Base-by-base conservation (phyloP, 2,329 filamentous ascomycete species). In the Penicillium decumbens region DNA sequence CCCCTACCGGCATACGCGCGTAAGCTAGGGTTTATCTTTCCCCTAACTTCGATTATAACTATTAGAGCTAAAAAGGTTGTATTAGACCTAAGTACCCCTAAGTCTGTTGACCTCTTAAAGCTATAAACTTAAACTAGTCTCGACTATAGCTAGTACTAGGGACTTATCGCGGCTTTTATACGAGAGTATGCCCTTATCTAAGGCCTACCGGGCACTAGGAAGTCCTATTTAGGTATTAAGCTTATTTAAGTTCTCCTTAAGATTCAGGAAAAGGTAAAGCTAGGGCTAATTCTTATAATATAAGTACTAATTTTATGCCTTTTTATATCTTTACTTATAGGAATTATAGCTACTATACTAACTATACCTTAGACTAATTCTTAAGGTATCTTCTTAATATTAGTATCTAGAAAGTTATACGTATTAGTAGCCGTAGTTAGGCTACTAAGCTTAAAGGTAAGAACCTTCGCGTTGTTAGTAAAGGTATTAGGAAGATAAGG, bases 331-430 rank as follows among this genome's bases (percentile, higher is more conserved):
- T 43, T 7, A 41, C 43, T 46, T 24, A 49, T 23, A 5, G 6
- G 9, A 27, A 37, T 2, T 7, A 32, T 1, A 51, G 49, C 1
- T 81, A 78, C 9, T 88, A 81, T 47, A 88, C 84, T 0, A 85
- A 87, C 42, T 82, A 86, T 57, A 81, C 82, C 0, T 67, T 84
- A 0, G 81, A 85, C 45, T 76, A 88, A 63, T 82, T 87, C 41
- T 65, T 86, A 0, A 78, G 82, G 48, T 83, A 88, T 33, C 63
- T 88, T 1, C 66, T 81, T 5, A 68, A 80, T 1, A 76, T 80
- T n/a, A 81, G 81, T 0, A 80, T 88, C 6, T 57, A 72, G 0
- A 45, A 37, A 15, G 23, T 50, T 4, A 53, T 53, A 32, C 47
- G 47, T 6, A 50, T 50, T 42, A 41, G 51, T 1, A 30, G 43